Evolutionary conservation across 2,329 filamentous ascomycete genomes (phyloP), one percentile per base, ranked within the genome.

Genomic region (Zymoseptoria crescenta): DNA sequence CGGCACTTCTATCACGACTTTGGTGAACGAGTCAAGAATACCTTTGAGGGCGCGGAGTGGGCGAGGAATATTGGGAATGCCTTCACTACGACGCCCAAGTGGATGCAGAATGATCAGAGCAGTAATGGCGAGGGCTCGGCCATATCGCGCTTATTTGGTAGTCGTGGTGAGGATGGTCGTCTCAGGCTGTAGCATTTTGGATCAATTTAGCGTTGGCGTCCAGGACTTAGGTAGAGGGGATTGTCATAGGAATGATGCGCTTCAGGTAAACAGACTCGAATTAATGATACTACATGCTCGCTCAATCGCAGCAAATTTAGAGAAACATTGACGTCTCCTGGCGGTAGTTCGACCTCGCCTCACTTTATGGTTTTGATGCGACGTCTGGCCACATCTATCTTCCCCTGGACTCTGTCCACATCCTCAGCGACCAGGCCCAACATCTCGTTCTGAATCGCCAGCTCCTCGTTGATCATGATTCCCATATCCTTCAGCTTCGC

Each of bases 11-110:
- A 97, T 69, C 83, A 89, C 65, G 87, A 87, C 35, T 85, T 97
- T 62, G 86, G 89, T 0, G 89, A 95, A 70, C 82, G 93, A 41
- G 86, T 99, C 67, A 89, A 87, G 74, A 99, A 99, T 70, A 97
- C 94, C 0, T 84, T 97, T 56, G 93, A 97, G 62, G 88, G 85
- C 0, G 81, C 91, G 1, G 87, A 91, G 56, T 97, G 62, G 54
- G 77, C 96, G 63, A 82, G 85, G 66, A 87, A 89, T 27, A 79
- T 90, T 28, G 82, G 84, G 1, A 80, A 83, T 59, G 82, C 82
- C 8, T 83, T 92, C 73, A 45, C 35, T n/a, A 89, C 87, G 73
- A 84, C 87, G 70, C 91, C 90, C 4, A 87, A 85, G 68, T 95
- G 91, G 91, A 88, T 94, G 84, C 83, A 84, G 19, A 83, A 82